Evolutionary conservation across 805 yeast genomes (phyloP), one percentile per base, ranked within the genome.

Genomic region (Maudiozyma bulderi): DNA sequence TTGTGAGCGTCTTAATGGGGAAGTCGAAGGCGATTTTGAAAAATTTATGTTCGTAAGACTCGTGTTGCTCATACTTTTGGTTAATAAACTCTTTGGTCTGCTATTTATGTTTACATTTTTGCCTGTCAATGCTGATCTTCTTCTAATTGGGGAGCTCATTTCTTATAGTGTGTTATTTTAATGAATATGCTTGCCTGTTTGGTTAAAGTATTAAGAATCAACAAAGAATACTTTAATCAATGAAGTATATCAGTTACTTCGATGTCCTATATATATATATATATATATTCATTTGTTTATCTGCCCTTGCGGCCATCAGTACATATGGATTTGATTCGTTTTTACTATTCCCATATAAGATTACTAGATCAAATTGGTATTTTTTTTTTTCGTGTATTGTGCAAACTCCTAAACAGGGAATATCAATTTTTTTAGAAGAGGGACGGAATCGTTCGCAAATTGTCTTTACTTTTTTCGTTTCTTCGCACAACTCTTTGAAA

Each of bases 51-150:
- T 20, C 20, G 11, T 10, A 10, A 39, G 42, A 39, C 42, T 39
- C 11, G 29, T 39, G 13, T 32, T 47, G 14, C 34, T 39, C n/a
- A 29, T 40, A 33, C 15, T 37, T 26, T 43, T 42, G 34, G 34
- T 37, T 8, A 38, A 30, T 5, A n/a, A 4, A 10, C 14, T 43
- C 9, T 26, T n/a, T 6, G 44, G 28, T 9, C 37, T 40, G 14
- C n/a, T 6, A 15, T 10, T 40, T 15, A 29, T 42, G 45, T 61
- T 61, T 6, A 59, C 52, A 47, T 51, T 58, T 48, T 57, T 61
- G 40, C 54, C 51, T 11, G 54, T 45, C 13, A 61, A 49, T 3
- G 58, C 61, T 8, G 58, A 46, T 48, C 64, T 57, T 44, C 52
- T 50, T 47, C 52, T 59, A 2, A 47, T 20, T 11, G 62, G 61